A percentile compares a stretch with the other conserved stretches of the same genome.
These are phyloP conservation scores for Aspergillus amoenus DNA, from an alignment of 2,329 filamentous ascomycete genomes.

Conservation along the genomic window DNA sequence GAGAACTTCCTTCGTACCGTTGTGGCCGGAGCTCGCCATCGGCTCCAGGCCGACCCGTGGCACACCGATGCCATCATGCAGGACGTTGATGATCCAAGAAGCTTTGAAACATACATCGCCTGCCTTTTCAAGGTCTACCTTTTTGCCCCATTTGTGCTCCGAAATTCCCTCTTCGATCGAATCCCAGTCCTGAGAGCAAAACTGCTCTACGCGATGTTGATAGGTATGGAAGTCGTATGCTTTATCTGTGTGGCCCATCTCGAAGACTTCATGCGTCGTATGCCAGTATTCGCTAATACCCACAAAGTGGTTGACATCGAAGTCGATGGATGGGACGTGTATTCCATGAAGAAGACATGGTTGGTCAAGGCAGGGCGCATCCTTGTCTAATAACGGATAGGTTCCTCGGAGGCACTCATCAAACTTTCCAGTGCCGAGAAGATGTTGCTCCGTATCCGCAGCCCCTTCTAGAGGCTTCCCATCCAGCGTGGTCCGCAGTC, in stretches of 20 bases:
- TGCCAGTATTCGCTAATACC: conserved; percentile 99
- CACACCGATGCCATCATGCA: conserved; percentile 93
- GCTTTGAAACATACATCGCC: conserved; percentile 95
- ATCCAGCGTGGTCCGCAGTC: conserved; percentile 70
- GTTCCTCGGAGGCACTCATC: conserved; percentile 79
- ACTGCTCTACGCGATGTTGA: conserved; percentile 77
- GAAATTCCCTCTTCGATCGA: conserved; percentile 68
- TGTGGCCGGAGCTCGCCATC: conserved; percentile 55
- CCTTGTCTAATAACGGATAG: conserved; percentile 84
- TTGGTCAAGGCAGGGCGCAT: conserved; percentile 75
- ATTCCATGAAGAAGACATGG: conserved; percentile 90
- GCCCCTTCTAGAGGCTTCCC: conserved; percentile 57
- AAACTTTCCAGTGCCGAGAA: conserved; percentile 85
- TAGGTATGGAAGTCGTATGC: conserved; percentile 90
- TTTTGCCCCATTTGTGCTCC: conserved; percentile 69
- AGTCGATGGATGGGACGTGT: conserved; percentile 93
- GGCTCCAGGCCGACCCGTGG: conserved; percentile 79
- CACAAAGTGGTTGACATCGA: conserved; percentile 95
- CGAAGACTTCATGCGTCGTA: conserved; percentile 92
- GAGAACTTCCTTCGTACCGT: conserved; percentile 70
- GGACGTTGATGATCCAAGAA: conserved; percentile 93
- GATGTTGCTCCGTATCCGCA: conserved; percentile 45
- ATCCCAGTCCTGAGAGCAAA: conserved; percentile 81
- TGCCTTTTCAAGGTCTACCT: conserved; percentile 70
- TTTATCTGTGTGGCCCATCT: conserved; percentile 70